Evolutionary conservation across 2,329 filamentous ascomycete species (phyloP), one percentile per base, ranked within the genome.

Genomic region (Sclerotinia spermophila): DNA sequence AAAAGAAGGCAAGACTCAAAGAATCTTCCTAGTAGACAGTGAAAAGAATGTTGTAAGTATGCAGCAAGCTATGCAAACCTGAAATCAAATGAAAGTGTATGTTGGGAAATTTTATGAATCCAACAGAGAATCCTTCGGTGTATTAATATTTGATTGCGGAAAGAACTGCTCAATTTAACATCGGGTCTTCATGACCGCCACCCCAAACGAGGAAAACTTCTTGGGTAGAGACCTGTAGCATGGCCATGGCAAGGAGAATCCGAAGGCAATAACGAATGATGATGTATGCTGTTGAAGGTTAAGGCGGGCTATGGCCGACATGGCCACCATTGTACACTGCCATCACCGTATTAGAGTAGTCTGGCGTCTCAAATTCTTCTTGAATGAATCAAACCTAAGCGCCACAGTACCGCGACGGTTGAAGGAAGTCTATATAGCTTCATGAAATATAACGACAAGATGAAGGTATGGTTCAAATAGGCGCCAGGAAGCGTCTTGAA

Each of bases 201-300:
- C 59, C n/a, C 35, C 27, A 24, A 44, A 27, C 15, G 17, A 44
- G 19, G 5, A 61, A 44, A 21, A 19, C 19, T 38, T 56, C 30
- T 58, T 58, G 55, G 21, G n/a, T 24, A 58, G 19, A 42, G 38
- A 30, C 38, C 59, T 21, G 13, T 19, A 44, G 11, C 7, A 13
- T 19, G 59, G 8, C 38, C 38, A 27, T 21, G 40, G 38, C 8
- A 44, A 30, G 38, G n/a, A 21, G 40, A 42, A 7, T 61, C 17
- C n/a, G n/a, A 44, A 44, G 38, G n/a, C 38, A 42, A 61, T 61
- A 61, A 42, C 59, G 59, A 61, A 60, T 60, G n/a, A 61, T 21
- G 27, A 44, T 44, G 8, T 44, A 30, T 61, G n/a, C 40, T 44
- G 4, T 33, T 13, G 13, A 44, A 27, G 38, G 40, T 44, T 27